These are phyloP conservation scores for Talaromyces sp. DNA, from an alignment of 2,329 filamentous ascomycete genomes.

Conservation along the genomic window DNA sequence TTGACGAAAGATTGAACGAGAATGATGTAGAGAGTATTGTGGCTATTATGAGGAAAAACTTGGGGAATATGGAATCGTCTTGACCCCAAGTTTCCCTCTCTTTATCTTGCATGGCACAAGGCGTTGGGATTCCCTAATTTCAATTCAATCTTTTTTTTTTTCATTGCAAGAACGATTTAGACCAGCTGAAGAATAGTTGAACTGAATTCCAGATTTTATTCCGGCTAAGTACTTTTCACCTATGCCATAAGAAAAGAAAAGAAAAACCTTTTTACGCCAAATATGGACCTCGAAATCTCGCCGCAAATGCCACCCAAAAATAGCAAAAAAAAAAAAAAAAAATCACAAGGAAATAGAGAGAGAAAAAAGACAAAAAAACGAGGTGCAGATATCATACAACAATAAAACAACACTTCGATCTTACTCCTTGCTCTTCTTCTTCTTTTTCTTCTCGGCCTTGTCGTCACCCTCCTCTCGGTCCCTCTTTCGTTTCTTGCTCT, in stretches of 20 bases:
- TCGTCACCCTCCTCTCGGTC: conserved; percentile 51
- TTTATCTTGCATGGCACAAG: conserved; percentile 5
- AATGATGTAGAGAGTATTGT: conserved; percentile 30
- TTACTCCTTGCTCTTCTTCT: conserved; percentile 52
- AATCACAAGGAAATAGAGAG: conserved; percentile 21
- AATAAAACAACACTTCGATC: conserved; percentile 15
- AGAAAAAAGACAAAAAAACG: conserved; percentile 24
- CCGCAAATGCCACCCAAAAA: conserved; percentile 28
- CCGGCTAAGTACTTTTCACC: conserved; percentile 1
- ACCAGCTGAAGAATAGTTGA: background rate
- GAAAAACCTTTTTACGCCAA: conserved; percentile 9
- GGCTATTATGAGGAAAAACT: conserved; percentile 19
- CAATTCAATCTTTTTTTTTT: background rate
- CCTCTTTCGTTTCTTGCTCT: conserved; percentile 67
- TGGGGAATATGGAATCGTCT: conserved; percentile 14
- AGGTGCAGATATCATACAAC: conserved; percentile 41
- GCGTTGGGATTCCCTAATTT: background rate
- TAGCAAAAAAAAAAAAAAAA: conserved; percentile 25
- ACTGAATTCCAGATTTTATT: background rate
- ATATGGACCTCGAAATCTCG: conserved; percentile 14
- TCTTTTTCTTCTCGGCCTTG: conserved; percentile 48
- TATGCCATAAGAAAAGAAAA: conserved; percentile 8
- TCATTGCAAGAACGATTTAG: background rate
- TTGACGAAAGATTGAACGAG: conserved; percentile 34
- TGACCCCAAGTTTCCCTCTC: background rate